Conservation (phyloP, 192 early-diverging fungal species). For the Mortierella alpina region DNA sequence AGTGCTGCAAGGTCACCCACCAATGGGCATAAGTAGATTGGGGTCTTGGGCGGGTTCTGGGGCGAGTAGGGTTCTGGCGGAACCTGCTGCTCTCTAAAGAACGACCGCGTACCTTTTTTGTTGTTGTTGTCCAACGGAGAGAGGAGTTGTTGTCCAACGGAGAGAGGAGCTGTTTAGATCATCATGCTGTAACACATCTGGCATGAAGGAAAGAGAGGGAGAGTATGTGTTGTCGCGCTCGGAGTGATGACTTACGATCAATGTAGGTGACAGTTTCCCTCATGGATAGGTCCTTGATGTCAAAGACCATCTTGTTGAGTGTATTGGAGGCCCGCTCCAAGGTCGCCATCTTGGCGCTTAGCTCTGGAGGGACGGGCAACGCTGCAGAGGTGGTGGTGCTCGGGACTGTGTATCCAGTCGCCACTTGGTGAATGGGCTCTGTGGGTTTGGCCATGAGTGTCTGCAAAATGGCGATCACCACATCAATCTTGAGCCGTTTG, state of each 20-base stretch:
- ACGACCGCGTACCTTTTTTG: constrained; percentile 21
- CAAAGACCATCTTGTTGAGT: constrained; percentile 48
- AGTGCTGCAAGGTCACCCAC: constrained; percentile 39
- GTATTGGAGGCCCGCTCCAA: constrained; percentile 40
- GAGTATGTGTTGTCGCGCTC: not conserved
- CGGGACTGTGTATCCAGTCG: constrained; percentile 33
- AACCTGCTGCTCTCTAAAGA: constrained; percentile 16
- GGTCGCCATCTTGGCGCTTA: constrained; percentile 35
- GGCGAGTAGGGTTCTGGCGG: constrained; percentile 21
- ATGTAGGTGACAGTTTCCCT: constrained; percentile 42
- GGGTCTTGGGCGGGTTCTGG: constrained; percentile 28
- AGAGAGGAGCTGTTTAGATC: not conserved
- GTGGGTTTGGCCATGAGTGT: constrained; percentile 34
- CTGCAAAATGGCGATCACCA: constrained; percentile 50
- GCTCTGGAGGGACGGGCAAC: constrained; percentile 37
- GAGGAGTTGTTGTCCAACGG: too few species aligned
- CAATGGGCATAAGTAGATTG: constrained; percentile 43
- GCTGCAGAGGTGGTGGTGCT: constrained; percentile 32
- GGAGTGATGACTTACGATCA: constrained; percentile 24
- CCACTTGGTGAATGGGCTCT: constrained; percentile 28
- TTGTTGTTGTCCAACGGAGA: not conserved
- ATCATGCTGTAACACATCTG: not conserved
- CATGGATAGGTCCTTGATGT: constrained; percentile 38
- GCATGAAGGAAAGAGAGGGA: not conserved
- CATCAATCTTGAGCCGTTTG: constrained; percentile 49